Evolutionary conservation across 1,139 yeast genomes (phyloP).

Genomic region (Yamadazyma taylorii): DNA sequence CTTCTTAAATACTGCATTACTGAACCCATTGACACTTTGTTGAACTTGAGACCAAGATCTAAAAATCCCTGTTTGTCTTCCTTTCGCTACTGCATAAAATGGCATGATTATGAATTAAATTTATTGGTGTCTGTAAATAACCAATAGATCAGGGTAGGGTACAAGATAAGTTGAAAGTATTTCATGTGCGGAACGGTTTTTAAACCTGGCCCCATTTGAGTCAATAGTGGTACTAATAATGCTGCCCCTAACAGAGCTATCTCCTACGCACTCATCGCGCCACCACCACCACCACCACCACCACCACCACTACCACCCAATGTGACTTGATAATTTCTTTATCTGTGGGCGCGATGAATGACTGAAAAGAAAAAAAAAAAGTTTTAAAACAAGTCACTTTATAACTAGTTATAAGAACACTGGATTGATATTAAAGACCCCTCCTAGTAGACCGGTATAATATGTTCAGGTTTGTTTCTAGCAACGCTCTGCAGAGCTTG

Average conservation of each 20-base stretch:
- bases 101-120: slow-evolving; percentile 7
- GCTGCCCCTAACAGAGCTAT: too few species aligned
- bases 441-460: background rate
- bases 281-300: too few species aligned
- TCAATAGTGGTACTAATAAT: too few species aligned
- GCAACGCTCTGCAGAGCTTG: slow-evolving; percentile 37
- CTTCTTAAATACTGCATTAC: slow-evolving; percentile 56
- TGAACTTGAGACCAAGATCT: slow-evolving; percentile 51
- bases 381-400: background rate
- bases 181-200: too few species aligned
- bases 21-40: slow-evolving; percentile 46
- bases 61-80: slow-evolving; percentile 53
- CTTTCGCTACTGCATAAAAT: slow-evolving; percentile 64
- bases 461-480: slow-evolving; percentile 44
- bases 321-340: too few species aligned
- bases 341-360: slow-evolving; percentile 4
- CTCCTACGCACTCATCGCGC: too few species aligned
- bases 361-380: too few species aligned
- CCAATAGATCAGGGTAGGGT: too few species aligned
- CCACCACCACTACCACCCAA: too few species aligned
- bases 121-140: too few species aligned
- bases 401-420: background rate
- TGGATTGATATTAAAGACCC: background rate
- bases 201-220: too few species aligned
- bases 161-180: too few species aligned